Evolutionary conservation across 495 filamentous ascomycete species (phyloP).

Genomic region (Aspergillus affinis): DNA sequence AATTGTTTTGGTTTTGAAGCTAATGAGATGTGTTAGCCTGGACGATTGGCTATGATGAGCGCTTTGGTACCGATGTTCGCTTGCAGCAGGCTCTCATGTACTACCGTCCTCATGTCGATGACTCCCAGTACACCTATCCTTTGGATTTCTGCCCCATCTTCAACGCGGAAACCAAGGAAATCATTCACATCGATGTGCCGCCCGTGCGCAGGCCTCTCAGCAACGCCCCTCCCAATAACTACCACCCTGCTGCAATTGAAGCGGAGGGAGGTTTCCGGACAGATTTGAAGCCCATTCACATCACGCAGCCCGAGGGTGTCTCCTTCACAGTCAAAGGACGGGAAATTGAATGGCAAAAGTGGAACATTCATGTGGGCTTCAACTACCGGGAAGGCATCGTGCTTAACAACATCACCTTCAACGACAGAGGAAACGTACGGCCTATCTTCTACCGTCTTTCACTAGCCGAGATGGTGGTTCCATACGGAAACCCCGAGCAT

Average conservation of each 20-base stretch:
- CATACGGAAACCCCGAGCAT: constrained; percentile 90
- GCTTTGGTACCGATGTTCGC: constrained; percentile 76
- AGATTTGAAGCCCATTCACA: constrained; percentile 88
- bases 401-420: constrained; percentile 87
- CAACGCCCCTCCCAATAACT: constrained; percentile 74
- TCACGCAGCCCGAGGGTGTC: constrained; percentile 92
- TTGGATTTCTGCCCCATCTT: constrained; percentile 95
- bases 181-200: constrained; percentile 89
- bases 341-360: constrained; percentile 90
- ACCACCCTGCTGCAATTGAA: constrained; percentile 73
- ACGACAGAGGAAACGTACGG: constrained; percentile 78
- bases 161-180: constrained; percentile 77
- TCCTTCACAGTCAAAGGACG: constrained; percentile 82
- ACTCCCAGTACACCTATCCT: constrained; percentile 87
- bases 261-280: constrained; percentile 73
- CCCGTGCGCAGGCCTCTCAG: constrained; percentile 75
- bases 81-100: constrained; percentile 96
- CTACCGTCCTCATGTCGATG: constrained; percentile 83
- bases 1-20: background rate
- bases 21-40: constrained; percentile 58
- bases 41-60: constrained; percentile 95
- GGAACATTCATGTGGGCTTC: constrained; percentile 92
- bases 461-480: constrained; percentile 94
- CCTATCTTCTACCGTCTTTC: constrained; percentile 91
- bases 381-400: constrained; percentile 95